Evolutionary conservation across 2,329 filamentous ascomycete species (phyloP).

Genomic region (Xylaria multiplex): DNA sequence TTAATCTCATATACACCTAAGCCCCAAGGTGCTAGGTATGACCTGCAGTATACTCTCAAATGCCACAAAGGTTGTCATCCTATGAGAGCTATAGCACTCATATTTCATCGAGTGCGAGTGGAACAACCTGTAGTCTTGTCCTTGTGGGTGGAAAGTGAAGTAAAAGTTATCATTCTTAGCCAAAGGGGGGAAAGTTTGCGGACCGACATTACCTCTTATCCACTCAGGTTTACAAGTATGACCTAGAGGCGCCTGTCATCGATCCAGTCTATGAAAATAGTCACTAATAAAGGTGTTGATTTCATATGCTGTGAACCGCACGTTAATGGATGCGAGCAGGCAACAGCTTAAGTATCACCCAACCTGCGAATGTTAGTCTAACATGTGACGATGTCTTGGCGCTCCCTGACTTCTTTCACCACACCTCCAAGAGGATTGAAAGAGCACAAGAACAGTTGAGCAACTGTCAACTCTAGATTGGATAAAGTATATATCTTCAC

Average conservation of each 20-base stretch:
- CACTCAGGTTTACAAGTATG: neutral
- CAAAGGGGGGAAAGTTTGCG: neutral
- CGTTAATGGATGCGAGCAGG: slow-evolving; percentile 15
- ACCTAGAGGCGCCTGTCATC: slow-evolving; percentile 2
- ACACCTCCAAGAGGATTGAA: slow-evolving; percentile 9
- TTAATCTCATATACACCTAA: too few species aligned
- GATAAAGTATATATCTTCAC: neutral
- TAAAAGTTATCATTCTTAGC: neutral
- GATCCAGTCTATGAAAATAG: neutral
- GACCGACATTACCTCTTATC: neutral
- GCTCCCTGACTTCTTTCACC: neutral
- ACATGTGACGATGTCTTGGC: slow-evolving; percentile 32
- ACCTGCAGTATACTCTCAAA: too few species aligned
- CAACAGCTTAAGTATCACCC: slow-evolving; percentile 11
- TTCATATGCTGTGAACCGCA: slow-evolving; percentile 11
- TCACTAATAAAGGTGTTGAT: neutral
- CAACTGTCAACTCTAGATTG: slow-evolving; percentile 19
- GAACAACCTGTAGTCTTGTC: neutral
- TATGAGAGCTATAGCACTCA: neutral
- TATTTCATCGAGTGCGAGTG: neutral
- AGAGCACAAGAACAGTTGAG: slow-evolving; percentile 12
- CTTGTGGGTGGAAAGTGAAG: neutral
- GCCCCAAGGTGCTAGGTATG: too few species aligned
- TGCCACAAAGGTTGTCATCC: too few species aligned
- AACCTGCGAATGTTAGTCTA: neutral